Conservation (phyloP, 306 rosid genomes). For the Prinsepia uniflora region DNA sequence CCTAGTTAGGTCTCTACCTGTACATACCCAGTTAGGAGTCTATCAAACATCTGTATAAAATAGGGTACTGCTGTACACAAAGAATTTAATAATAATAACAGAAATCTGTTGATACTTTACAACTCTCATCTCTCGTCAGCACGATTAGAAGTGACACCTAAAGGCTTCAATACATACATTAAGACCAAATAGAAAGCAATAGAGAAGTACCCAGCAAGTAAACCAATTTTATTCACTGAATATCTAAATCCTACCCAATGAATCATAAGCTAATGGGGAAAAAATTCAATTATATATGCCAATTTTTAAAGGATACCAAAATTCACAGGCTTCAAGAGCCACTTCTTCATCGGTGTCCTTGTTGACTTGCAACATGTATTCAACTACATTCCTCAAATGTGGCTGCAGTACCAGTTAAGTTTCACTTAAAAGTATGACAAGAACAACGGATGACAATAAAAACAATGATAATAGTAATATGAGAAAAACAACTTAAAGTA, state of each 20-base stretch:
- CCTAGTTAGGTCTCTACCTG: too few relatives aligned
- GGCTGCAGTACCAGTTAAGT: constrained; percentile 58
- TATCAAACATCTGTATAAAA: too few relatives aligned
- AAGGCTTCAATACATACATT: neutral
- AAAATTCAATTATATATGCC: constrained; percentile 10
- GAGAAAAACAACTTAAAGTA: constrained; percentile 3
- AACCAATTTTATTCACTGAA: constrained; percentile 14
- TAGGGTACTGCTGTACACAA: too few relatives aligned
- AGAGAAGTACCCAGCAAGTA: neutral
- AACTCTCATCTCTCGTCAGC: neutral
- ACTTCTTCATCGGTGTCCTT: constrained; percentile 93
- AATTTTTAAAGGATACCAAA: constrained; percentile 59
- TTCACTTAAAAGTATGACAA: constrained; percentile 26
- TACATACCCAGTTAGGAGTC: too few relatives aligned
- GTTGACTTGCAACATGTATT: constrained; percentile 97
- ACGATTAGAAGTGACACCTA: neutral
- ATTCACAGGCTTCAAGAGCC: constrained; percentile 98
- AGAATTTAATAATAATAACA: too few relatives aligned
- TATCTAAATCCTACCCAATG: constrained; percentile 17
- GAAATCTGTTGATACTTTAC: too few relatives aligned
- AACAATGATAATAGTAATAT: constrained; percentile 14
- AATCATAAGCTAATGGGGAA: constrained; percentile 14
- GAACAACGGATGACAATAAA: neutral
- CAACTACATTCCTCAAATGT: constrained; percentile 75
- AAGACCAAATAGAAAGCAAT: neutral